These are phyloP conservation scores for Monascus ruber DNA, from an alignment of 2,329 filamentous ascomycete species.

Conservation along the genomic window DNA sequence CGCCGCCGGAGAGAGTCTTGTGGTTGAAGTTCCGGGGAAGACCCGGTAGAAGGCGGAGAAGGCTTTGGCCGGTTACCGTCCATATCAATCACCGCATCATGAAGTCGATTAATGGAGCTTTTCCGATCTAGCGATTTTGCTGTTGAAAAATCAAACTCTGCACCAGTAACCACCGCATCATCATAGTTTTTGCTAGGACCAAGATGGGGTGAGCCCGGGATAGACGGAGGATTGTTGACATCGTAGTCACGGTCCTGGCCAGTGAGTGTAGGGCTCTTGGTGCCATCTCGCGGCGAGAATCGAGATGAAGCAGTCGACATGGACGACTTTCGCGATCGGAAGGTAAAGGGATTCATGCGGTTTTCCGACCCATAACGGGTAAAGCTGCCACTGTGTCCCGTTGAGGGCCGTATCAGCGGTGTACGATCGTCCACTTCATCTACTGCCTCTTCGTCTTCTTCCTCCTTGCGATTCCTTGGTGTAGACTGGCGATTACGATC, in stretches of 20 bases:
- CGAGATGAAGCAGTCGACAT: constrained; percentile 17
- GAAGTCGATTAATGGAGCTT: constrained; percentile 15
- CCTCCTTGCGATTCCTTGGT: constrained; percentile 11
- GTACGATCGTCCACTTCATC: constrained; percentile 41
- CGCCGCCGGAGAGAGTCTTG: constrained; percentile 35
- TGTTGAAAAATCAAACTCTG: constrained; percentile 29
- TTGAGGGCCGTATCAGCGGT: constrained; percentile 37
- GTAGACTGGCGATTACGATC: constrained; percentile 25
- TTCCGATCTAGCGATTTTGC: constrained; percentile 25
- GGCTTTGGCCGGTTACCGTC: constrained; percentile 20
- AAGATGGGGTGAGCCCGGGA: constrained; percentile 47
- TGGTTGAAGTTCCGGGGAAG: constrained; percentile 27
- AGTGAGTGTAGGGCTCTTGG: constrained; percentile 11
- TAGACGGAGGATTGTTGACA: constrained; percentile 55
- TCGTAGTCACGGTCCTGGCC: constrained; percentile 38
- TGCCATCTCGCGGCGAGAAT: constrained; percentile 14
- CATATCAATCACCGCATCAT: constrained; percentile 36
- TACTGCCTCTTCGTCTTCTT: constrained; percentile 17
- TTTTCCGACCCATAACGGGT: constrained; percentile 23
- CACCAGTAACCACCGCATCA: constrained; percentile 39
- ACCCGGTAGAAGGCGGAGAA: constrained; percentile 26
- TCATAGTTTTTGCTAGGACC: constrained; percentile 43
- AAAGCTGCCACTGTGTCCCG: constrained; percentile 22
- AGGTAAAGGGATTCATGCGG: constrained; percentile 13
- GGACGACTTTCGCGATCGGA: constrained; percentile 16